These are phyloP conservation scores for Sclerospora graminicola DNA, from an alignment of 352 stramenopile genomes.

Conservation along the genomic window DNA sequence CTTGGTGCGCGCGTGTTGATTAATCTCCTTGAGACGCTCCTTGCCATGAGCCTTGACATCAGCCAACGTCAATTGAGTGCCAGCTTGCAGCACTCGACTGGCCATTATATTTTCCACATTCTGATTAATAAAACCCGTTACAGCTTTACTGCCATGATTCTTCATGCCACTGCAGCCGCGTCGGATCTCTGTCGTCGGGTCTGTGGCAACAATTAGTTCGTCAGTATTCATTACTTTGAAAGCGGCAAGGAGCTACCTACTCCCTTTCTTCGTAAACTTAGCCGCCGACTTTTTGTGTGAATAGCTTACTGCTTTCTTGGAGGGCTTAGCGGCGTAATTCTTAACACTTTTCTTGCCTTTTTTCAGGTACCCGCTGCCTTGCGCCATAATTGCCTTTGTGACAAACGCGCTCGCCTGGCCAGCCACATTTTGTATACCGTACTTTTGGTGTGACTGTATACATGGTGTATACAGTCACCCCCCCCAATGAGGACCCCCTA, in stretches of 20 bases:
- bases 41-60: conserved; percentile 70
- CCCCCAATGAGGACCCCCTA: too few species aligned
- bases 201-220: conserved; percentile 12
- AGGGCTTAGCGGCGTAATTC: conserved; percentile 55
- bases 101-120: conserved; percentile 86
- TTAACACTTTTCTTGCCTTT: conserved; percentile 67
- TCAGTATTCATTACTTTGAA: too few species aligned
- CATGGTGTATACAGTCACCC: not conserved
- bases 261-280: conserved; percentile 85
- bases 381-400: conserved; percentile 42
- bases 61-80: conserved; percentile 39
- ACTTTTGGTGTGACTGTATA: not conserved
- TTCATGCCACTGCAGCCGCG: conserved; percentile 66
- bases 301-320: conserved; percentile 62
- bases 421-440: conserved; percentile 3
- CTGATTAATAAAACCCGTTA: conserved; percentile 79
- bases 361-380: conserved; percentile 75
- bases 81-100: conserved; percentile 64
- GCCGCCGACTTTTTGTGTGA: conserved; percentile 69
- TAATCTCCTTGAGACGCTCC: conserved; percentile 80
- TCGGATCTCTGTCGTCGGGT: conserved; percentile 75
- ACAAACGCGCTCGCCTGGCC: too few species aligned
- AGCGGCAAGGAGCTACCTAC: conserved; percentile 27
- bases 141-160: conserved; percentile 57
- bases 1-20: conserved; percentile 68